Evolutionary conservation across 2,329 filamentous ascomycete species (phyloP), one percentile per base, ranked within the genome.

Genomic region (Coniella vitis): DNA sequence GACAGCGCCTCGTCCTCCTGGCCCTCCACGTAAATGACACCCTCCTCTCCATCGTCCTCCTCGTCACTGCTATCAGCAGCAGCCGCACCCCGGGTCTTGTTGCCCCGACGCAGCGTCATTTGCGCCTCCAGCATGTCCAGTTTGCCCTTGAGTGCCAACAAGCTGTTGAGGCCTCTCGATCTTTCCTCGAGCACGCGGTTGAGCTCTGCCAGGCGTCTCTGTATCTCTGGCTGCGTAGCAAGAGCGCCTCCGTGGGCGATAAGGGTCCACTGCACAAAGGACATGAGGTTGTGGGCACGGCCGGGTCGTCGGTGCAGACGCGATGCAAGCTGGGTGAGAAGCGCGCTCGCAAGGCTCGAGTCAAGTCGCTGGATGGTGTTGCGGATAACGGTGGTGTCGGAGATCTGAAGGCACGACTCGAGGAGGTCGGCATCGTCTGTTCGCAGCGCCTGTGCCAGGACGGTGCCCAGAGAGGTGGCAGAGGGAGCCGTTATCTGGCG

Each of bases 261-360:
- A 47, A 96, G 79, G 1, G 89, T 91, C 88, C 90, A 95, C 68
- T 96, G 90, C 38, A 97, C 86, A 90, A 93, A 98, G 14, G 86
- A 81, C 78, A 96, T 90, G 29, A 98, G 79, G 61, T 84, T 87
- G 45, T 90, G 90, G 13, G 93, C 91, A 47, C 93, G 81, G 3
- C 91, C 93, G 1, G 93, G 93, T 38, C 89, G 82, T 56, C 86
- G 81, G 67, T 95, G 85, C 63, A 98, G 79, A 51, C 90, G 80
- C 58, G 94, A 86, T 8, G 93, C 88, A 45, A 98, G 78, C 65
- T 88, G 90, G 60, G 83, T 82, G 49, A 98, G 79, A 9, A 98
- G 77, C 7, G 72, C 77, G 32, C 83, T 84, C 7, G 93, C 90
- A 20, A 96, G 81, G 3, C 83, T 78, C 22, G 90, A 95, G 58